Percentiles rank a stretch among this genome's conserved stretches.
phyloP scores from a whole-genome alignment of 2,329 filamentous ascomycete species.

The Byssoonygena ceratinophila region DNA sequence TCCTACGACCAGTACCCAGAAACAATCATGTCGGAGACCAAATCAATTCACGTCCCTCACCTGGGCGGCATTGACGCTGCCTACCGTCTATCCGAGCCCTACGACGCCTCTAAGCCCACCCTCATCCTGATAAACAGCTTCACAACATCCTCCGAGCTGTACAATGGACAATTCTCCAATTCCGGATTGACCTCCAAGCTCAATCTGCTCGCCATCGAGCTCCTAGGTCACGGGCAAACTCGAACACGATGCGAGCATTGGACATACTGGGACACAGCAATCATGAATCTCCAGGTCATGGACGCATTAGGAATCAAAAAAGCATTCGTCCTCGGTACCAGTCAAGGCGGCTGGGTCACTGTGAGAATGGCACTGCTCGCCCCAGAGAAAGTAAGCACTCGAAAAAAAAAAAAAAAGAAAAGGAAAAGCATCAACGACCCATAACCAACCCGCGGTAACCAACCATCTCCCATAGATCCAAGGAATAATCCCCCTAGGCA shows the following conservation, averaged over 20 bases:
- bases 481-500: slow-evolving; percentile 44
- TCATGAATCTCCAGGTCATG: slow-evolving; percentile 47
- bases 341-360: slow-evolving; percentile 46
- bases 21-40: slow-evolving; percentile 11
- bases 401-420: not conserved
- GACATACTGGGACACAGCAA: slow-evolving; percentile 47
- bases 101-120: slow-evolving; percentile 44
- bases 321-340: slow-evolving; percentile 42
- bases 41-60: slow-evolving; percentile 39
- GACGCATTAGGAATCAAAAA: slow-evolving; percentile 38
- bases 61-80: slow-evolving; percentile 42
- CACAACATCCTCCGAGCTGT: slow-evolving; percentile 41
- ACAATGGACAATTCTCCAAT: slow-evolving; percentile 33
- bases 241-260: slow-evolving; percentile 36
- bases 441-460: too few relatives aligned
- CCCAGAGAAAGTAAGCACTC: slow-evolving; percentile 35
- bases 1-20: not conserved
- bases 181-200: slow-evolving; percentile 28
- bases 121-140: slow-evolving; percentile 44
- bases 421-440: too few relatives aligned
- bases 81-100: slow-evolving; percentile 37
- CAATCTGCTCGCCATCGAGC: slow-evolving; percentile 46
- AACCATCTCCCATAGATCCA: slow-evolving; percentile 33
- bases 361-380: slow-evolving; percentile 44
- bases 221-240: slow-evolving; percentile 44